phyloP scores from a whole-genome alignment of 2,329 filamentous ascomycete genomes.

The Onygena corvina region DNA sequence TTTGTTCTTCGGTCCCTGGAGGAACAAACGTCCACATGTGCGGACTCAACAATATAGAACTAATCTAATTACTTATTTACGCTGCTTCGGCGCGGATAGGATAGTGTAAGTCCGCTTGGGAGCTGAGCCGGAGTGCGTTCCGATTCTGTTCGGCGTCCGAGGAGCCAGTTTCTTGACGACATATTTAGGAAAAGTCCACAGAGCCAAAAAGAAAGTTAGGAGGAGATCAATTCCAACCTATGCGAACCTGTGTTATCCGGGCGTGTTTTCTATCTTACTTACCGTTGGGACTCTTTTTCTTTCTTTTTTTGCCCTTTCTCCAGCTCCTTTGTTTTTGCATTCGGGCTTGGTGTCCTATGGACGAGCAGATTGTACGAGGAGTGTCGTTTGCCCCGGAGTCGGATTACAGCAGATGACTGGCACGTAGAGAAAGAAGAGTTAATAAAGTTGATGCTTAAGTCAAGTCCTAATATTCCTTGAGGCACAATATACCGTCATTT shows the following conservation, averaged over 20 bases:
- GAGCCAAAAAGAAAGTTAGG: too few species aligned
- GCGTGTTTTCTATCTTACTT: not conserved
- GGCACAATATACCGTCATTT: not conserved
- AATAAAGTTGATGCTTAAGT: constrained; percentile 4
- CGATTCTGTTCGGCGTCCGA: too few species aligned
- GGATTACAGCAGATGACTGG: not conserved
- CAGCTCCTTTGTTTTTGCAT: not conserved
- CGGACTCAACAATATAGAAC: too few species aligned
- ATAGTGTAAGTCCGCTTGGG: too few species aligned
- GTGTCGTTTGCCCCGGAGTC: not conserved
- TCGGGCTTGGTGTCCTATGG: constrained; percentile 5
- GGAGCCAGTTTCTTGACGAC: too few species aligned
- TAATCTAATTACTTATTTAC: too few species aligned
- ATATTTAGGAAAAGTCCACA: too few species aligned
- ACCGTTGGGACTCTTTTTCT: constrained; percentile 2
- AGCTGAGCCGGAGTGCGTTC: too few species aligned
- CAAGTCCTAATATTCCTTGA: not conserved
- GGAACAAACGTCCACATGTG: not conserved
- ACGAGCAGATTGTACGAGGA: not conserved
- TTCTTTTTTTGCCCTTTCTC: constrained; percentile 1
- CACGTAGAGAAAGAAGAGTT: constrained; percentile 1
- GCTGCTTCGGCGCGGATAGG: too few species aligned
- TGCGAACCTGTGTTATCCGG: not conserved
- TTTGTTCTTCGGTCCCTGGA: constrained; percentile 3
- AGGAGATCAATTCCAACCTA: not conserved